These are phyloP conservation scores for Nicotiana knightiana DNA, from an alignment of 257 asterid species.

Conservation along the genomic window DNA sequence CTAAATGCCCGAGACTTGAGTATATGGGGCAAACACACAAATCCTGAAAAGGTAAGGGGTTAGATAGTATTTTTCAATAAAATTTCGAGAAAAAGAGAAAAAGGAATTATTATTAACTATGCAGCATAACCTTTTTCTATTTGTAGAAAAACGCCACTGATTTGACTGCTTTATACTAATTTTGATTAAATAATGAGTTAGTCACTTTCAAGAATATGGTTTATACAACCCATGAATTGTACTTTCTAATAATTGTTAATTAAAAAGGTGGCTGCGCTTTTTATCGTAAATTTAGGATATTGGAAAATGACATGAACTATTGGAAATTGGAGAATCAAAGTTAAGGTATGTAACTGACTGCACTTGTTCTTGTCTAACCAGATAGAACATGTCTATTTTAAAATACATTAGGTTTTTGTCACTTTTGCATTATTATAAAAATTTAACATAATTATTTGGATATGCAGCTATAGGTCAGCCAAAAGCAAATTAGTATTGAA, in stretches of 20 bases:
- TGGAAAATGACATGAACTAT: slow-evolving; percentile 12
- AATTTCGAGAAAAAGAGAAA: not conserved
- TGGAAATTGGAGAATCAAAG: not conserved
- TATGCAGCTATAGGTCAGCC: no score
- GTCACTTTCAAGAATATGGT: slow-evolving; percentile 2
- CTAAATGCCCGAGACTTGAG: not conserved
- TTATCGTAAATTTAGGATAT: not conserved
- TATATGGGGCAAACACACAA: not conserved
- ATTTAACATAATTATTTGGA: no score
- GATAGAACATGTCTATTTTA: not conserved
- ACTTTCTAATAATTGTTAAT: slow-evolving; percentile 9
- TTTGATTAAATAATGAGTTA: not conserved
- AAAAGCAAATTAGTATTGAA: not conserved
- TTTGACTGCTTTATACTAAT: slow-evolving; percentile 3
- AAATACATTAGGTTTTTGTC: not conserved
- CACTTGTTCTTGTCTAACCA: slow-evolving; percentile 13
- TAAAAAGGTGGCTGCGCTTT: not conserved
- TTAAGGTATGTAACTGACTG: not conserved
- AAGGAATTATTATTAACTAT: not conserved
- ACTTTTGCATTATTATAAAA: not conserved
- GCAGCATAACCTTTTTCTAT: not conserved
- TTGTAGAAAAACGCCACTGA: not conserved
- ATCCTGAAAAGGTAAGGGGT: not conserved
- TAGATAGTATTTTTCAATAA: not conserved
- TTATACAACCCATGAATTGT: slow-evolving; percentile 12